Conservation (phyloP, 441 rosid genomes). For the Jatropha multifida region DNA sequence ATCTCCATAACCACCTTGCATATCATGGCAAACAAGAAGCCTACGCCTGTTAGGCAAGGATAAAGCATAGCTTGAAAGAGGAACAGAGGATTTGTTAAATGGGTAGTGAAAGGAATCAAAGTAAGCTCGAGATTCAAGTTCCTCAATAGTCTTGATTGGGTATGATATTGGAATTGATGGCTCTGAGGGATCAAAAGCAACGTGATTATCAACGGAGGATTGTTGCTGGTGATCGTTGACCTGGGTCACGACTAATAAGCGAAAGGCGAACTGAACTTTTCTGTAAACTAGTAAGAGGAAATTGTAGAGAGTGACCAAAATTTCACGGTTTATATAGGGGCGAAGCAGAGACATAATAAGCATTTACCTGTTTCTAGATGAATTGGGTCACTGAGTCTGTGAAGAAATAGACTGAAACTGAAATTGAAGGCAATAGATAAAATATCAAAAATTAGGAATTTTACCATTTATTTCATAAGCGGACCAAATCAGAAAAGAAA, state of each 20-base stretch:
- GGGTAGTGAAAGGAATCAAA: conserved; percentile 79
- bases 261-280: conserved; percentile 22
- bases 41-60: conserved; percentile 48
- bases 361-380: too few relatives aligned
- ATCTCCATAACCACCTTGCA: conserved; percentile 74
- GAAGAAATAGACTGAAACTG: too few relatives aligned
- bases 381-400: neutral
- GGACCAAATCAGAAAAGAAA: too few relatives aligned
- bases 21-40: conserved; percentile 78
- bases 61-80: conserved; percentile 29
- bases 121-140: conserved; percentile 60
- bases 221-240: conserved; percentile 26
- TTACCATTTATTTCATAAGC: too few relatives aligned
- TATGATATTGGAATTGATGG: conserved; percentile 72
- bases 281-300: conserved; percentile 26
- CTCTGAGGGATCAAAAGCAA: conserved; percentile 46
- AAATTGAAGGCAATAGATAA: too few relatives aligned
- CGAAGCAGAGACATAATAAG: conserved; percentile 24
- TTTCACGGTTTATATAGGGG: conserved; percentile 30
- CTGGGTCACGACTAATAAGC: conserved; percentile 26
- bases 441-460: too few relatives aligned
- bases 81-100: conserved; percentile 57
- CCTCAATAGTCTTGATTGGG: conserved; percentile 69
- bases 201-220: conserved; percentile 16
- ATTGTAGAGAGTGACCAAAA: conserved; percentile 30